Conservation (phyloP, 1,284 basidiomycete genomes). For the Malassezia dermatis region DNA sequence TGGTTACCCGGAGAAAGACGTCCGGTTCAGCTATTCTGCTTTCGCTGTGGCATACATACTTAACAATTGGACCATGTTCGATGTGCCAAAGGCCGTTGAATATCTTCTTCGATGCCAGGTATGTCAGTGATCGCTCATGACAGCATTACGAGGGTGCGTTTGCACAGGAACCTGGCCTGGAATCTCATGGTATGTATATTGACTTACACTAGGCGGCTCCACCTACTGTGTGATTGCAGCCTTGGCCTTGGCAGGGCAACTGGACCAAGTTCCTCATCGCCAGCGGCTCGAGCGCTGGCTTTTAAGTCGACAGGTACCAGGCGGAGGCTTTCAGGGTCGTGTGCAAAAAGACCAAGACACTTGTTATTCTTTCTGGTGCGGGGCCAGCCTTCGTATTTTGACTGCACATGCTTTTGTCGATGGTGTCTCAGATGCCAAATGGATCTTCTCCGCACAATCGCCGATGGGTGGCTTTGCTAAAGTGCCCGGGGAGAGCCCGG, state of each 20-base stretch:
- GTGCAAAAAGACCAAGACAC: constrained; percentile 22
- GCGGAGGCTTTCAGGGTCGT: constrained; percentile 16
- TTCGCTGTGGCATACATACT: constrained; percentile 70
- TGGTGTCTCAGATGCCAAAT: constrained; percentile 20
- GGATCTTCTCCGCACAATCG: constrained; percentile 32
- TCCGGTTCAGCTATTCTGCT: constrained; percentile 78
- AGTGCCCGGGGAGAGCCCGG: constrained; percentile 31
- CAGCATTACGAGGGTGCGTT: constrained; percentile 90
- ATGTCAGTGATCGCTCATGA: constrained; percentile 63
- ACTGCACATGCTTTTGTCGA: constrained; percentile 24
- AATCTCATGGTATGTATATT: constrained; percentile 56
- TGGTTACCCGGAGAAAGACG: constrained; percentile 59
- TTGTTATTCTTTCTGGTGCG: constrained; percentile 47
- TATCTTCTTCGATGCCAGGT: constrained; percentile 53
- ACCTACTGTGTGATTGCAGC: constrained; percentile 82
- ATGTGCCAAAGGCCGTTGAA: constrained; percentile 55
- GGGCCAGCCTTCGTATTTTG: constrained; percentile 24
- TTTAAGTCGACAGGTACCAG: constrained; percentile 11
- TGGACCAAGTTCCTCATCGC: neutral
- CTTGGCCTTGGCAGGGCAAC: constrained; percentile 53
- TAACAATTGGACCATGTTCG: constrained; percentile 64
- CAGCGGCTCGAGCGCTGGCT: constrained; percentile 15
- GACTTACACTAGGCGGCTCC: constrained; percentile 60
- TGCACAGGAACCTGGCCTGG: constrained; percentile 66
- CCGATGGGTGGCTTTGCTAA: constrained; percentile 38